Percentiles rank a stretch among this genome's conserved stretches.
Evolutionary conservation across 164 flowering plant genomes (phyloP).

Genomic region (Chimonanthus salicifolius): DNA sequence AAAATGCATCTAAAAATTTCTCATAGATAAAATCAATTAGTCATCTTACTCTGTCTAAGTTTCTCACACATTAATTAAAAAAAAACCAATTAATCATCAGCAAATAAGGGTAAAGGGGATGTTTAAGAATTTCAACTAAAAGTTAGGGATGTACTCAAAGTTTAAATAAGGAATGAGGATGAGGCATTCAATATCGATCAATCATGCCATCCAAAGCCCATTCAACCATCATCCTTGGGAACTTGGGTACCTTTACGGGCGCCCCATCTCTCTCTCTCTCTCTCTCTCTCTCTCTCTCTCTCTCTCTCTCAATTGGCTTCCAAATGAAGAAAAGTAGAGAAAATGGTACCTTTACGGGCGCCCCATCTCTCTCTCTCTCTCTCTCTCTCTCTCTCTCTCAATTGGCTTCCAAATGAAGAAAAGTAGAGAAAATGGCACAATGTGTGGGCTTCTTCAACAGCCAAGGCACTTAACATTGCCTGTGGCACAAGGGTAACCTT

Average conservation of each 20-base stretch:
- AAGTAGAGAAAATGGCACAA: slow-evolving; percentile 48
- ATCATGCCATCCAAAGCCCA: no score
- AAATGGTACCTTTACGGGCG: slow-evolving; percentile 38
- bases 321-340: slow-evolving; percentile 3
- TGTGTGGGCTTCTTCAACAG: slow-evolving; percentile 93
- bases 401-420: slow-evolving; percentile 1
- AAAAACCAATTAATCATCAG: no score
- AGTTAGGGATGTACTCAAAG: no score
- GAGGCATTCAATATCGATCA: no score
- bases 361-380: background rate
- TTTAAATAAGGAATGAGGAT: no score
- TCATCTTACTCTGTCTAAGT: no score
- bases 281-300: background rate
- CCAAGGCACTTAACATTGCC: slow-evolving; percentile 71
- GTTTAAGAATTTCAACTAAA: no score
- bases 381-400: background rate
- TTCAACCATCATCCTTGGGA: background rate
- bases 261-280: no score
- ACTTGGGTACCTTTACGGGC: background rate
- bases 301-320: background rate
- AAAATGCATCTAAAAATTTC: no score
- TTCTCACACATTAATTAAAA: no score
- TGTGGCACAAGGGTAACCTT: slow-evolving; percentile 33
- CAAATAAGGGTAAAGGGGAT: no score
- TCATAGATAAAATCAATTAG: no score